phyloP scores from a whole-genome alignment of 2,329 filamentous ascomycete species.

The Trichoderma breve region DNA sequence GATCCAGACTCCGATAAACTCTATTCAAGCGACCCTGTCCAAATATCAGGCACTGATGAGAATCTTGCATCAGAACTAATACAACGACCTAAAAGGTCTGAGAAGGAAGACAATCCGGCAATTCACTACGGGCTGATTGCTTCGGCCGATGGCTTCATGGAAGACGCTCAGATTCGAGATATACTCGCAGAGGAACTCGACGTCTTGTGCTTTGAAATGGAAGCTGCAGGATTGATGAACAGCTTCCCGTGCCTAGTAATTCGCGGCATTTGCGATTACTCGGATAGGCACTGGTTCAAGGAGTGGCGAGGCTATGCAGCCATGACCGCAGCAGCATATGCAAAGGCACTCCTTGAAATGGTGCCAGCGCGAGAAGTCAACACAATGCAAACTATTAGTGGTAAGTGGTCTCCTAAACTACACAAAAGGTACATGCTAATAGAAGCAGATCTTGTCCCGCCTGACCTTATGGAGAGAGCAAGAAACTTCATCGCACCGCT shows the following conservation, averaged over 20 bases:
- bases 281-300: background rate
- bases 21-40: background rate
- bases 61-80: too few species aligned
- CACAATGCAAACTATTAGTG: background rate
- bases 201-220: background rate
- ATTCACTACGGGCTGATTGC: background rate
- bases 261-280: background rate
- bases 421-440: background rate
- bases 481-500: background rate
- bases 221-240: slow-evolving; percentile 24
- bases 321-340: background rate
- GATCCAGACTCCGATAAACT: background rate
- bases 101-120: background rate
- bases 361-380: background rate
- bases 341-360: background rate
- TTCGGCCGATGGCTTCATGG: background rate
- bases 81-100: background rate
- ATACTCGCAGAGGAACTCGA: background rate
- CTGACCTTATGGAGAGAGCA: background rate
- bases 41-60: background rate
- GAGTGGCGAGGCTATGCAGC: background rate
- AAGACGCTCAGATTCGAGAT: background rate
- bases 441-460: background rate
- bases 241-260: background rate
- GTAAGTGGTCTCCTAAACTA: background rate